Base-by-base conservation (phyloP, 2,329 filamentous ascomycete species). In the Cordyceps farinosa region DNA sequence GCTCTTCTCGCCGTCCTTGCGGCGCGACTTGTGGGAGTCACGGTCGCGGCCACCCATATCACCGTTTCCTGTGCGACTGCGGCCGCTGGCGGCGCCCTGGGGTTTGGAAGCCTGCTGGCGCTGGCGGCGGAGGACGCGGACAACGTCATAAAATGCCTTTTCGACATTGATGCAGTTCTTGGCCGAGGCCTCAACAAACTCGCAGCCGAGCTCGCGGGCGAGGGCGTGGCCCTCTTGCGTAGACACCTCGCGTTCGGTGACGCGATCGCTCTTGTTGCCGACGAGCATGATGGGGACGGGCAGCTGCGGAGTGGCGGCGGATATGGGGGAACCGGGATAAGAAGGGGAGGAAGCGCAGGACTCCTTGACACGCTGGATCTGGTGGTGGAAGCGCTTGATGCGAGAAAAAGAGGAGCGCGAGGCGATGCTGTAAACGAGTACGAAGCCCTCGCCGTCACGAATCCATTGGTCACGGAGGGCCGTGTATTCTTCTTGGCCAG, bases 161-260 rank as follows among this genome's bases (percentile, higher is more conserved):
- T 97, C 95, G 61, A 97, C 94, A 72, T 98, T 97, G 81, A 97
- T 92, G 79, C 93, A 97, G 75, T 97, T 97, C 81, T 97, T 97
- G 42, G 94, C 94, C 7, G 93, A 97, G 2, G 94, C 93, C 77
- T 98, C 94, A 70, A 97, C 92, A 71, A 98, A 98, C 70, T 97
- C 93, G 78, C 95, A 98, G 66, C 92, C 92, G 45, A 99, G 82
- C 72, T 97, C 92, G 71, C 93, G 90, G 62, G 95, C 94, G 45
- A 98, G 80, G 59, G 93, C 92, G 69, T 92, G 90, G 17, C 95
- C 95, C 79, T 99, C 95, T 76, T 98, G 95, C 57, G 93, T 96
- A 2, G 93, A 97, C 3, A 98, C 95, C 73, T 97, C 94, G 68
- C 95, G 87, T 79, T 98, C 95, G 34, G 94, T 96, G 53, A 96